A percentile compares a stretch with the other conserved stretches of the same genome.
Evolutionary conservation across 768 basidiomycete genomes (phyloP).

Genomic region (Tubosaeta brunneosetosa): DNA sequence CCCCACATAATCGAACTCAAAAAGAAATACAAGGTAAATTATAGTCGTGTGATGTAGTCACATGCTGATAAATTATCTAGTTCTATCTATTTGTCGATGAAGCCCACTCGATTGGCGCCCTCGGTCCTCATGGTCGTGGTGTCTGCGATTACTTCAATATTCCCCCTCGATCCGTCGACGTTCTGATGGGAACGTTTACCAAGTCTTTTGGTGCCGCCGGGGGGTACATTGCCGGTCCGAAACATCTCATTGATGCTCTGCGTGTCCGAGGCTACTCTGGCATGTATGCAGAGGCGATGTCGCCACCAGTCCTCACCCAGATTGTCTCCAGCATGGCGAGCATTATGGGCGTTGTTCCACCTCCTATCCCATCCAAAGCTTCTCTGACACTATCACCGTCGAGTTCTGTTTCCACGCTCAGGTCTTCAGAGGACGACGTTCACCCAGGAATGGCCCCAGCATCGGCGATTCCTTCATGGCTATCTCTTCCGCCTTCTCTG

Average conservation of each 20-base stretch:
- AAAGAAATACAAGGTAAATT: slow-evolving; percentile 83
- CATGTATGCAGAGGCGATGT: slow-evolving; percentile 84
- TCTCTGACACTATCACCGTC: slow-evolving; percentile 28
- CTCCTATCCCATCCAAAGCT: slow-evolving; percentile 29
- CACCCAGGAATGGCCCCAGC: slow-evolving; percentile 71
- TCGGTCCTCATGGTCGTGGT: slow-evolving; percentile 92
- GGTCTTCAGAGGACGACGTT: slow-evolving; percentile 38
- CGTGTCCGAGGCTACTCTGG: slow-evolving; percentile 79
- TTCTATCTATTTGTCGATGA: slow-evolving; percentile 97
- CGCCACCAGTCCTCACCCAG: slow-evolving; percentile 88
- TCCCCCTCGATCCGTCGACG: slow-evolving; percentile 74
- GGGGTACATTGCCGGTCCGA: slow-evolving; percentile 88
- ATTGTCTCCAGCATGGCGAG: slow-evolving; percentile 90
- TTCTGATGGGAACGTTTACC: slow-evolving; percentile 99
- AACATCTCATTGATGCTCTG: slow-evolving; percentile 73
- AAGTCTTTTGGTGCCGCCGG: slow-evolving; percentile 93
- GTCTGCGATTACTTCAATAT: slow-evolving; percentile 92
- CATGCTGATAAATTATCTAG: slow-evolving; percentile 36
- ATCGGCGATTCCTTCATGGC: slow-evolving; percentile 68
- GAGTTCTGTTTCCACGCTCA: slow-evolving; percentile 24
- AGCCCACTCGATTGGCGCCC: slow-evolving; percentile 94
- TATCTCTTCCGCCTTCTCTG: slow-evolving; percentile 66
- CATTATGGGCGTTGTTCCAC: slow-evolving; percentile 80
- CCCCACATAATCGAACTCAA: slow-evolving; percentile 83
- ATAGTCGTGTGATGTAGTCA: slow-evolving; percentile 11